Conservation (phyloP, 768 basidiomycete species). For the Leucocoprinus birnbaumii region DNA sequence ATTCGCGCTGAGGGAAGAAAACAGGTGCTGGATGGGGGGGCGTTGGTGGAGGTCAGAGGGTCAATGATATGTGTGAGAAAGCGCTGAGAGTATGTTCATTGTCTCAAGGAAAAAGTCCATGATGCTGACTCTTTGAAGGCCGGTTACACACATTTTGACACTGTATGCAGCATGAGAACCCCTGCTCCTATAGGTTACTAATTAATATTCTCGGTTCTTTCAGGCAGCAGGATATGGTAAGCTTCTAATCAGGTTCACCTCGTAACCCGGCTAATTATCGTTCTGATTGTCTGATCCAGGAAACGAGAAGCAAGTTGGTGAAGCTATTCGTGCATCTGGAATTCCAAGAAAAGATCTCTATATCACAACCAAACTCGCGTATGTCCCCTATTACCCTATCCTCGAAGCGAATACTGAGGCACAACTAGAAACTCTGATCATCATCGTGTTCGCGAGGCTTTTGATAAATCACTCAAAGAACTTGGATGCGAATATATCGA, state of each 20-base stretch:
- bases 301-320: conserved; percentile 45
- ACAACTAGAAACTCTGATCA: conserved; percentile 19
- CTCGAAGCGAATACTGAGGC: neutral
- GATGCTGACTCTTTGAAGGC: conserved; percentile 17
- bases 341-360: conserved; percentile 44
- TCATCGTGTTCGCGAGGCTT: conserved; percentile 31
- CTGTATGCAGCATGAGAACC: conserved; percentile 18
- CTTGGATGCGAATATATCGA: conserved; percentile 42
- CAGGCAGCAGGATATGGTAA: conserved; percentile 28
- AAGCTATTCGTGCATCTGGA: conserved; percentile 40
- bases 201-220: neutral
- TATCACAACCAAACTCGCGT: conserved; percentile 49
- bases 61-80: conserved; percentile 31
- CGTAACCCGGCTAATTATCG: no score
- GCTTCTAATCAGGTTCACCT: no score
- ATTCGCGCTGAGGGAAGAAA: neutral
- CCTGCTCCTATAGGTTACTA: neutral
- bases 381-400: conserved; percentile 1
- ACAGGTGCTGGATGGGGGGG: conserved; percentile 38
- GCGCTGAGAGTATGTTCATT: conserved; percentile 28
- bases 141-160: conserved; percentile 50
- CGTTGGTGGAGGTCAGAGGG: conserved; percentile 34
- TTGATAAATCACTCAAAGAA: conserved; percentile 33
- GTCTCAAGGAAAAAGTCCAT: neutral
- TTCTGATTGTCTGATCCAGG: no score